Conservation (phyloP, 1,139 yeast species). For the Candida dubliniensis region DNA sequence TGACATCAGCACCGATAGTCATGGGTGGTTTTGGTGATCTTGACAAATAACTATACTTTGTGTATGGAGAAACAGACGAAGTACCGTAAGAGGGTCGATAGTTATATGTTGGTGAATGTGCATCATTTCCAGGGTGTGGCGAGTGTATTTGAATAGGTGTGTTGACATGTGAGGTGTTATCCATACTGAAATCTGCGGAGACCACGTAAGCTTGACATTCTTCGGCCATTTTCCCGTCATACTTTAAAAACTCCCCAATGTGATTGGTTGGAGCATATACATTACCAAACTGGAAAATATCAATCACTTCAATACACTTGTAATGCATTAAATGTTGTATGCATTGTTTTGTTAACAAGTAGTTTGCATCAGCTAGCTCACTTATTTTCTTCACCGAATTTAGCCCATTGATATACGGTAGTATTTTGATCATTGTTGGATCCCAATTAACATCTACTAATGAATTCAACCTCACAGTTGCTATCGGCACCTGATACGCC, state of each 20-base stretch:
- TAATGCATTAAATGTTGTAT: conserved; percentile 91
- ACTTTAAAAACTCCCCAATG: conserved; percentile 65
- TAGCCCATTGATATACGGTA: conserved; percentile 85
- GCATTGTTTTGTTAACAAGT: conserved; percentile 76
- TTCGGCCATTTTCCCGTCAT: conserved; percentile 60
- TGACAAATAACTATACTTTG: conserved; percentile 10
- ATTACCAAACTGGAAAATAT: conserved; percentile 85
- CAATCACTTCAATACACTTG: conserved; percentile 77
- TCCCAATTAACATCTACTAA: conserved; percentile 94
- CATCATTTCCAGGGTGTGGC: conserved; percentile 4
- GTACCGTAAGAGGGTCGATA: conserved; percentile 12
- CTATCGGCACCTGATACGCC: conserved; percentile 83
- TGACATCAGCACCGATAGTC: conserved; percentile 17
- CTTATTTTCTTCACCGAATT: conserved; percentile 80
- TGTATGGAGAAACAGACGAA: conserved; percentile 18
- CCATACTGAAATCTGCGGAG: conserved; percentile 20
- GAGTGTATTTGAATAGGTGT: conserved; percentile 11
- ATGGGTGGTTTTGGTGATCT: conserved; percentile 10
- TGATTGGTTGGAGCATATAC: conserved; percentile 87
- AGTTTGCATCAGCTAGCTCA: conserved; percentile 78
- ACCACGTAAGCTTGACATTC: conserved; percentile 85
- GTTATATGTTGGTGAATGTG: conserved; percentile 12
- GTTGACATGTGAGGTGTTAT: conserved; percentile 8
- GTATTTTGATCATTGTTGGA: conserved; percentile 87
- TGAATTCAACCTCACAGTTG: conserved; percentile 69